Conservation (phyloP, 2,329 filamentous ascomycete species). For the Phyllosticta capitalensis region DNA sequence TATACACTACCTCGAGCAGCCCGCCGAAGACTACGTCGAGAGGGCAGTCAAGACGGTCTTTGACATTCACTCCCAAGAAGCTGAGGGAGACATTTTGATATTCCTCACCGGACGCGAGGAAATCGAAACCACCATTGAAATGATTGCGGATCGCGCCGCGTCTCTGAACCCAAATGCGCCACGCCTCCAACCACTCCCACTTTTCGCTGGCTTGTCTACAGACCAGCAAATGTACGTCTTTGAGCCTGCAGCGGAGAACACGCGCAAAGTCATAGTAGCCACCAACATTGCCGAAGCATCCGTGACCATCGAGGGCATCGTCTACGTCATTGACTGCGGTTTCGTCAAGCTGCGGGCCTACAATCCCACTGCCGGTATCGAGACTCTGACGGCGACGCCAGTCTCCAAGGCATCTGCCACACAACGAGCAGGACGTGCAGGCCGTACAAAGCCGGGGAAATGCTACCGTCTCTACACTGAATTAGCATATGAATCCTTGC, state of each 20-base stretch:
- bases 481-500: slow-evolving; percentile 53
- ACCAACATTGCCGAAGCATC: slow-evolving; percentile 97
- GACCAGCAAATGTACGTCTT: slow-evolving; percentile 96
- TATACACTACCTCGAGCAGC: slow-evolving; percentile 66
- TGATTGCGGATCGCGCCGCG: slow-evolving; percentile 62
- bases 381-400: slow-evolving; percentile 70
- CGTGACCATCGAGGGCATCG: slow-evolving; percentile 85
- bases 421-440: slow-evolving; percentile 82
- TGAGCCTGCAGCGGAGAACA: slow-evolving; percentile 69
- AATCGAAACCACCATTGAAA: slow-evolving; percentile 73
- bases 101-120: slow-evolving; percentile 91
- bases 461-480: slow-evolving; percentile 92
- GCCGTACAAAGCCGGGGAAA: slow-evolving; percentile 81
- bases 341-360: slow-evolving; percentile 86
- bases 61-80: slow-evolving; percentile 74
- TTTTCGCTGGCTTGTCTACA: slow-evolving; percentile 81
- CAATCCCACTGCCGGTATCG: slow-evolving; percentile 75
- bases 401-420: slow-evolving; percentile 88
- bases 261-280: slow-evolving; percentile 81
- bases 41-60: slow-evolving; percentile 73
- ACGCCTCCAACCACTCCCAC: slow-evolving; percentile 60
- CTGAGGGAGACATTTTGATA: slow-evolving; percentile 76
- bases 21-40: slow-evolving; percentile 80
- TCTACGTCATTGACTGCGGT: slow-evolving; percentile 82
- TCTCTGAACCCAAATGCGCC: slow-evolving; percentile 51